phyloP scores from a whole-genome alignment of 208 protist genomes.

The Trypanosoma mega region DNA sequence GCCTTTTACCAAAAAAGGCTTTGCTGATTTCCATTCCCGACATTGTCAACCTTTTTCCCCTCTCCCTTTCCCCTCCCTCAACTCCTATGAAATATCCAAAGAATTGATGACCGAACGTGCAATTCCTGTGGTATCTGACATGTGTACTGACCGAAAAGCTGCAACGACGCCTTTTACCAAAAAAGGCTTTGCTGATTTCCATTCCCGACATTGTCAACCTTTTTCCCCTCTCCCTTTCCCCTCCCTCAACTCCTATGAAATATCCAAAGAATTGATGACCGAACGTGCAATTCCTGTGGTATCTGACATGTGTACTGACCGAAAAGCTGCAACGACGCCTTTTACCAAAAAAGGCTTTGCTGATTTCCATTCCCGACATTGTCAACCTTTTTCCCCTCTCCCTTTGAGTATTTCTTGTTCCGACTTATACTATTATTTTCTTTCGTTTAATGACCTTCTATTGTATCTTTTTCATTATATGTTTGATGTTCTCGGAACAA shows the following conservation, averaged over 20 bases:
- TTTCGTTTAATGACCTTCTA: too few relatives aligned
- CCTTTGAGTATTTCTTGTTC: too few relatives aligned
- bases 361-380: background rate
- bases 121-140: constrained; percentile 85
- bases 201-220: background rate
- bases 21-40: background rate
- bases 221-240: background rate
- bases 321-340: constrained; percentile 56
- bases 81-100: background rate
- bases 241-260: background rate
- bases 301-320: constrained; percentile 46
- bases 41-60: background rate
- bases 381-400: background rate
- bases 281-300: constrained; percentile 76
- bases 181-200: background rate
- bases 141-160: constrained; percentile 39
- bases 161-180: constrained; percentile 38
- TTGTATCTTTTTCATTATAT: too few relatives aligned
- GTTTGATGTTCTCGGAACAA: too few relatives aligned
- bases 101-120: constrained; percentile 37
- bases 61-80: background rate
- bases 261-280: constrained; percentile 26
- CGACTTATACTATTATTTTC: too few relatives aligned
- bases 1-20: constrained; percentile 15
- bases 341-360: constrained; percentile 16